Percentiles rank a stretch among this genome's conserved stretches.
Conservation (phyloP, 441 rosid species). For the Eruca vesicaria region DNA sequence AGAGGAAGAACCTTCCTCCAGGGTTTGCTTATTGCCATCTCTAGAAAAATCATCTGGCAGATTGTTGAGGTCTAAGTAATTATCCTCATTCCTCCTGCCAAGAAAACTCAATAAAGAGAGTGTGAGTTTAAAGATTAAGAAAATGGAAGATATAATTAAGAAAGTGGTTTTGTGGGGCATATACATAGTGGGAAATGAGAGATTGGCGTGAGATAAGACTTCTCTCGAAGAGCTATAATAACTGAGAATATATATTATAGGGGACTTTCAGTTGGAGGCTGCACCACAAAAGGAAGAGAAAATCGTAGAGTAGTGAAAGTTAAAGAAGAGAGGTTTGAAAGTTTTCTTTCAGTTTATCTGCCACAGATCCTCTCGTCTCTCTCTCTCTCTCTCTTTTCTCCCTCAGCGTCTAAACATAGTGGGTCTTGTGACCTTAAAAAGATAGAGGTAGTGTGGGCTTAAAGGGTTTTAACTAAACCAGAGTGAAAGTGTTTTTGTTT, state of each 20-base stretch:
- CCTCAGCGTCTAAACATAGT: slow-evolving; percentile 28
- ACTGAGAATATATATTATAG: slow-evolving; percentile 38
- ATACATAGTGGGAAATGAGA: slow-evolving; percentile 33
- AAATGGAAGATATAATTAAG: slow-evolving; percentile 20
- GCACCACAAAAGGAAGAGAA: slow-evolving; percentile 46
- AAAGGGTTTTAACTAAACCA: slow-evolving; percentile 28
- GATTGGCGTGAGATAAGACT: slow-evolving; percentile 34
- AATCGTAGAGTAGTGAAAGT: slow-evolving; percentile 52
- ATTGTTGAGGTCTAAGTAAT: slow-evolving; percentile 94
- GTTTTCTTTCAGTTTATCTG: slow-evolving; percentile 96
- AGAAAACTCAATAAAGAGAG: not conserved
- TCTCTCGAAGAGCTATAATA: slow-evolving; percentile 13
- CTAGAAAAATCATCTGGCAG: slow-evolving; percentile 75
- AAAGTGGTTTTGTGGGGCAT: slow-evolving; percentile 24
- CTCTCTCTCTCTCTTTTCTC: slow-evolving; percentile 45
- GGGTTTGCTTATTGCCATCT: slow-evolving; percentile 50
- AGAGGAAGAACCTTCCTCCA: slow-evolving; percentile 62
- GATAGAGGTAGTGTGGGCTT: slow-evolving; percentile 28
- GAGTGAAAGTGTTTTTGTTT: slow-evolving; percentile 31
- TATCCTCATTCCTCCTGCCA: slow-evolving; percentile 76
- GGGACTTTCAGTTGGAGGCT: slow-evolving; percentile 81
- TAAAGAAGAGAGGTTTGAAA: slow-evolving; percentile 56
- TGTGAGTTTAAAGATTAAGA: slow-evolving; percentile 22
- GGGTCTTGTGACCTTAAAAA: slow-evolving; percentile 35
- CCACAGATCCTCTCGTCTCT: slow-evolving; percentile 45